These are phyloP conservation scores for Lecanicillium sp. DNA, from an alignment of 2,329 filamentous ascomycete genomes.

Conservation along the genomic window DNA sequence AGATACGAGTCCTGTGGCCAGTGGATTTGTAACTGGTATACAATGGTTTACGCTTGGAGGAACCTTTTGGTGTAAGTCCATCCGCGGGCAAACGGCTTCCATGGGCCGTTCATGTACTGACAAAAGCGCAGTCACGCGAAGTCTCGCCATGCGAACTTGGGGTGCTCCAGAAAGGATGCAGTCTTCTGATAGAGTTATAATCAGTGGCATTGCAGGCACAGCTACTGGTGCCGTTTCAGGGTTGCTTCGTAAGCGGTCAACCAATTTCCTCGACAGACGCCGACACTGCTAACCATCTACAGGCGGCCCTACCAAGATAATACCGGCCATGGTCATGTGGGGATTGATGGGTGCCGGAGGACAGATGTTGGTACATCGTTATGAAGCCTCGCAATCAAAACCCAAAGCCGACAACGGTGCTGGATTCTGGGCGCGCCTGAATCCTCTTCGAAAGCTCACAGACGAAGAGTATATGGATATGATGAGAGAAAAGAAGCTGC, in stretches of 20 bases:
- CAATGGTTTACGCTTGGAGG: constrained; percentile 78
- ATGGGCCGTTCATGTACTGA: too few relatives aligned
- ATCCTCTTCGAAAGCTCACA: constrained; percentile 62
- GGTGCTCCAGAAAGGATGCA: constrained; percentile 48
- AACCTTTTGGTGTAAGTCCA: constrained; percentile 64
- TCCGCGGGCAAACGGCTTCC: not conserved
- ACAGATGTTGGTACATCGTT: constrained; percentile 31
- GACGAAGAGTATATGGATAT: constrained; percentile 69
- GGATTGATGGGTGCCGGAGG: constrained; percentile 36
- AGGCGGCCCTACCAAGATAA: constrained; percentile 49
- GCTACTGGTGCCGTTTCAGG: constrained; percentile 59
- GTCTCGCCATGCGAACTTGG: constrained; percentile 40
- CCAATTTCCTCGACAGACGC: not conserved
- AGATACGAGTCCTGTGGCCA: constrained; percentile 61
- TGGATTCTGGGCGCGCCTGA: constrained; percentile 57
- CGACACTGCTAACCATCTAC: constrained; percentile 16
- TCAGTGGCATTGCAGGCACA: constrained; percentile 65
- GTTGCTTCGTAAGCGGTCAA: constrained; percentile 41
- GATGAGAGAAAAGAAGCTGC: constrained; percentile 64
- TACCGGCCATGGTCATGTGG: constrained; percentile 46
- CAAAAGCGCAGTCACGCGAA: constrained; percentile 39
- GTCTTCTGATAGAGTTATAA: constrained; percentile 54
- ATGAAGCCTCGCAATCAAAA: constrained; percentile 21
- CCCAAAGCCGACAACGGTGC: constrained; percentile 32
- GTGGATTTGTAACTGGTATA: constrained; percentile 64